These are phyloP conservation scores for Przewalskia tangutica DNA, from an alignment of 257 asterid genomes.

Conservation along the genomic window DNA sequence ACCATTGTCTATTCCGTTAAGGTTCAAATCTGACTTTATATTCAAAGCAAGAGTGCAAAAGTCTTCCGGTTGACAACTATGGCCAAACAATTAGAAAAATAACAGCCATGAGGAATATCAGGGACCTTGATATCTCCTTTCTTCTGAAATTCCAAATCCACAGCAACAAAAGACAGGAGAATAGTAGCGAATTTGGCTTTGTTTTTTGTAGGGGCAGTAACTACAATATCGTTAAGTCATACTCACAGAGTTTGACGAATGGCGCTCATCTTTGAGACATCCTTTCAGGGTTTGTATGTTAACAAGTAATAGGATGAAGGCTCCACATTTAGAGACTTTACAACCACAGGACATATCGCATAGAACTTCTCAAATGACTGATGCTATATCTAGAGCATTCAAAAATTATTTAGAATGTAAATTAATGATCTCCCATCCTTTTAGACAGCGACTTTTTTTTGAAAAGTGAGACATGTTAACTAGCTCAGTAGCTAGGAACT, in stretches of 20 bases:
- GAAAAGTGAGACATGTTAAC: not conserved
- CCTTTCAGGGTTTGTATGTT: not conserved
- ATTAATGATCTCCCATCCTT: not conserved
- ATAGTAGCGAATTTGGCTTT: not conserved
- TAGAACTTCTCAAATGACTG: not conserved
- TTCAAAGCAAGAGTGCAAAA: not conserved
- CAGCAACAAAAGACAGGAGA: not conserved
- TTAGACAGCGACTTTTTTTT: not conserved
- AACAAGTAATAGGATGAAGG: not conserved
- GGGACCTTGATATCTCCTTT: not conserved
- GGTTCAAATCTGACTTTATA: not conserved
- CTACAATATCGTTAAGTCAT: not conserved
- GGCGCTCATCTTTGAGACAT: not conserved
- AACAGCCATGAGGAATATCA: not conserved
- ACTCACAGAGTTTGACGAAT: not conserved
- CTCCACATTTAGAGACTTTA: not conserved
- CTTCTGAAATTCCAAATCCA: not conserved
- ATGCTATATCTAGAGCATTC: not conserved
- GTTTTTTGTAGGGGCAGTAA: not conserved
- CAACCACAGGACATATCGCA: not conserved
- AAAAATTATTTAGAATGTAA: not conserved
- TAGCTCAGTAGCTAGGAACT: not conserved
- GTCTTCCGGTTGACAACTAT: not conserved
- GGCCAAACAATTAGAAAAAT: not conserved
- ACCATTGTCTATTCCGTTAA: not conserved